These are phyloP conservation scores for Ceratobasidium sp. DNA, from an alignment of 1,284 basidiomycete genomes.

Conservation along the genomic window DNA sequence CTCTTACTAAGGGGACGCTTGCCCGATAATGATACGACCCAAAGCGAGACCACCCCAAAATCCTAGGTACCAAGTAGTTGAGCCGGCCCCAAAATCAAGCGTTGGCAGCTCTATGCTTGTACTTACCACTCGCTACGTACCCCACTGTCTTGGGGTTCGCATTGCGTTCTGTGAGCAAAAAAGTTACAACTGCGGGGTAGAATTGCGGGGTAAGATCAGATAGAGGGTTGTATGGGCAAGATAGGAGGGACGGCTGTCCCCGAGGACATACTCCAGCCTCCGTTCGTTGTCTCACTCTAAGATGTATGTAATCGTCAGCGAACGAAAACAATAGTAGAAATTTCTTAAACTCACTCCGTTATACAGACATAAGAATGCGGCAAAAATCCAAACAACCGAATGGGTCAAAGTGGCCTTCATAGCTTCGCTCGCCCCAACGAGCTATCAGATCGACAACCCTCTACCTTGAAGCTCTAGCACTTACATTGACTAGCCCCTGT, in stretches of 20 bases:
- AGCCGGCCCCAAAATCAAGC: neutral
- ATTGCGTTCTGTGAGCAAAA: constrained; percentile 52
- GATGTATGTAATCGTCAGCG: neutral
- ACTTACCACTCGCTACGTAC: constrained; percentile 63
- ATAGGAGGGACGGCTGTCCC: neutral
- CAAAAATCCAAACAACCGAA: constrained; percentile 61
- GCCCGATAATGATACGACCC: constrained; percentile 62
- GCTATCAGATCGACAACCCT: neutral
- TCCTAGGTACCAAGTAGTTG: constrained; percentile 1
- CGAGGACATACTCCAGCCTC: constrained; percentile 61
- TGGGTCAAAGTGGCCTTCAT: constrained; percentile 55
- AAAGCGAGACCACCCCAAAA: constrained; percentile 67
- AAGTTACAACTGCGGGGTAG: constrained; percentile 10
- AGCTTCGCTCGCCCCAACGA: constrained; percentile 50
- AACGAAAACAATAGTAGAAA: neutral
- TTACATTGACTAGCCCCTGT: constrained; percentile 1
- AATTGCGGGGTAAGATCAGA: neutral
- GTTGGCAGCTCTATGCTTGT: neutral
- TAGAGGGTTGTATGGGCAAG: neutral
- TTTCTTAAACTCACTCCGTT: constrained; percentile 63
- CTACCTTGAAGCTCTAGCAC: constrained; percentile 16
- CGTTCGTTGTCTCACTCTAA: constrained; percentile 62
- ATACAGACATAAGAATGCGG: constrained; percentile 59
- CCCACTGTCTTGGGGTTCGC: constrained; percentile 65
- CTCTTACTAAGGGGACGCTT: constrained; percentile 56